These are phyloP conservation scores for Fonsecaea erecta DNA, from an alignment of 2,329 filamentous ascomycete genomes.

Conservation along the genomic window DNA sequence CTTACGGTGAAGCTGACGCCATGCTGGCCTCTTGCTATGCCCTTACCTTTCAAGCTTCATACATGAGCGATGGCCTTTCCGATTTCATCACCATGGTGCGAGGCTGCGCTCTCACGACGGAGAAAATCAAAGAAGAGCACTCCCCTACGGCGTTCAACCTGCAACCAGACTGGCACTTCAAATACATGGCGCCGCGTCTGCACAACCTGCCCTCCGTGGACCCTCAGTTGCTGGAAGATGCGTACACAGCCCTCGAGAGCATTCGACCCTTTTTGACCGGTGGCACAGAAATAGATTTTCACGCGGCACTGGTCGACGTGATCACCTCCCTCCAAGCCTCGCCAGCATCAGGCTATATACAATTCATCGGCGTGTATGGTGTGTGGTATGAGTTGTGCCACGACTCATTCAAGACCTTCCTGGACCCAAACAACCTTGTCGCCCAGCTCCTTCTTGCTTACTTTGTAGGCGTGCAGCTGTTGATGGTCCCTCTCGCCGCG, in stretches of 20 bases:
- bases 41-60: conserved; percentile 43
- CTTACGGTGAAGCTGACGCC: conserved; percentile 38
- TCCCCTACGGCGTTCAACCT: conserved; percentile 38
- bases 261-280: conserved; percentile 41
- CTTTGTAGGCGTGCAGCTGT: conserved; percentile 53
- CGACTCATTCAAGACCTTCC: conserved; percentile 50
- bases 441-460: conserved; percentile 53
- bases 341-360: conserved; percentile 44
- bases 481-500: conserved; percentile 49
- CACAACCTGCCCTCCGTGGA: conserved; percentile 32
- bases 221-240: conserved; percentile 29
- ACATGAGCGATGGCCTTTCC: conserved; percentile 43
- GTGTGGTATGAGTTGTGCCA: conserved; percentile 48
- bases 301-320: conserved; percentile 36
- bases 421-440: conserved; percentile 49
- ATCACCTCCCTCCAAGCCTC: conserved; percentile 33
- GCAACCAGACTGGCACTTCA: conserved; percentile 35
- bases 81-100: conserved; percentile 46
- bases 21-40: conserved; percentile 44
- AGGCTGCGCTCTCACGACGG: conserved; percentile 42
- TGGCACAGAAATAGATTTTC: conserved; percentile 38
- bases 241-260: conserved; percentile 34
- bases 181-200: conserved; percentile 35
- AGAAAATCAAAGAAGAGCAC: conserved; percentile 43
- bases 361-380: conserved; percentile 50